Evolutionary conservation across 192 early-diverging fungal genomes (phyloP).

Genomic region (Podila horticola): DNA sequence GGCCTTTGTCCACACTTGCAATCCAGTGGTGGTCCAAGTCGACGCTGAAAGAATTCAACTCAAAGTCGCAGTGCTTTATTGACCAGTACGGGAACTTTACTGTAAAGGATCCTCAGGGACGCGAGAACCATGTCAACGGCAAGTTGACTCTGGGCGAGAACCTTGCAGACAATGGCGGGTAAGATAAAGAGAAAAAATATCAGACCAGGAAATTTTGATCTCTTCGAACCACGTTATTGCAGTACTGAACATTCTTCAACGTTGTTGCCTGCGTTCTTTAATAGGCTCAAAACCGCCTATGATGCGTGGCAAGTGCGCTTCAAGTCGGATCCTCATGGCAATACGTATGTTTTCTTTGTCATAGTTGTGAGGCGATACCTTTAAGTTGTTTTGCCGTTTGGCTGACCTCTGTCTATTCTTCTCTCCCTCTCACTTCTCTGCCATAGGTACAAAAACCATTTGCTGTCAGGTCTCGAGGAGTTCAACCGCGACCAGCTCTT

Average conservation of each 20-base stretch:
- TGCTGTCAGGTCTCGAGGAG: constrained; percentile 62
- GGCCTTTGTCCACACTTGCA: not conserved
- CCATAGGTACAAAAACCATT: constrained; percentile 39
- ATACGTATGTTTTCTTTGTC: constrained; percentile 6
- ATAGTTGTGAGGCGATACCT: not conserved
- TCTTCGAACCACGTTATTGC: too few species aligned
- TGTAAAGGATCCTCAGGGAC: constrained; percentile 54
- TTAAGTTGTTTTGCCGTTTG: not conserved
- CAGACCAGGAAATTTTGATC: too few species aligned
- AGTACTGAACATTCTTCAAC: too few species aligned
- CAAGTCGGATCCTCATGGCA: constrained; percentile 33
- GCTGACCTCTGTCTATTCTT: not conserved
- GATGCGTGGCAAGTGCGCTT: constrained; percentile 43
- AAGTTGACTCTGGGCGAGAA: constrained; percentile 71
- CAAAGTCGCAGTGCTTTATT: constrained; percentile 68
- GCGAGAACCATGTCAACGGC: constrained; percentile 61
- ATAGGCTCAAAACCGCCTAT: constrained; percentile 54
- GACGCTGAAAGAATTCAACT: constrained; percentile 63
- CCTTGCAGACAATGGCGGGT: constrained; percentile 77
- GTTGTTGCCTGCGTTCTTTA: constrained; percentile 2
- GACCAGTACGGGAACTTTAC: constrained; percentile 70
- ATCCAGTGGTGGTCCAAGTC: constrained; percentile 75
- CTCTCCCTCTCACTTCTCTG: not conserved
- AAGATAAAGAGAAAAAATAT: not conserved
- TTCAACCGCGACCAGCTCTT: constrained; percentile 71